Conservation (phyloP, 305 asterid genomes). For the Andrographis paniculata region DNA sequence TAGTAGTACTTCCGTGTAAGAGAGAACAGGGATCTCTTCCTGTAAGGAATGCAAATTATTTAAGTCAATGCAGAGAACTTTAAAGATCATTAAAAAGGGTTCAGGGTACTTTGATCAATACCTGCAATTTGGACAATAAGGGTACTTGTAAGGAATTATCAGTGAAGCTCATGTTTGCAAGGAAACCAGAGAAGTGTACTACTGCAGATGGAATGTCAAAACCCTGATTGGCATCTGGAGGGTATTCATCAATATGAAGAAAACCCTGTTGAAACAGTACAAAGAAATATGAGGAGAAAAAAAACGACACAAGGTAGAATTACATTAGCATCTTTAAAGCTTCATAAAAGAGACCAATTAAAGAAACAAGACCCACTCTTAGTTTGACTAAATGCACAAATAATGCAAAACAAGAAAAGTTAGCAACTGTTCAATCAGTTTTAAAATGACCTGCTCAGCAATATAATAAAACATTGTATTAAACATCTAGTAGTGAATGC, state of each 20-base stretch:
- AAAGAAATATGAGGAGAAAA: constrained; percentile 9
- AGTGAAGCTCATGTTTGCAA: constrained; percentile 44
- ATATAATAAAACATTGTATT: too few relatives aligned
- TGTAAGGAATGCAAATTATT: constrained; percentile 21
- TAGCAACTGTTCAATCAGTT: too few relatives aligned
- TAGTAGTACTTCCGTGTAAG: constrained; percentile 87
- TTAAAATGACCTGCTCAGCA: too few relatives aligned
- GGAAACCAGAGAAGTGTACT: constrained; percentile 50
- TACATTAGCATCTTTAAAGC: constrained; percentile 1
- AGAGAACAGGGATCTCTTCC: constrained; percentile 51
- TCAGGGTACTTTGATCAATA: constrained; percentile 16
- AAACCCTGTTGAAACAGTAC: constrained; percentile 57
- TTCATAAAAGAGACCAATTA: constrained; percentile 2
- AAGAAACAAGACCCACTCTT: constrained; percentile 1
- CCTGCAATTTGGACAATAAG: constrained; percentile 67
- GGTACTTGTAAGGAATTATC: constrained; percentile 43
- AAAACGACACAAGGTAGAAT: neutral
- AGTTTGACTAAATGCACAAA: neutral
- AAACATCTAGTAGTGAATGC: too few relatives aligned
- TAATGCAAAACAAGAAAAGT: too few relatives aligned
- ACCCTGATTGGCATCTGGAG: constrained; percentile 99
- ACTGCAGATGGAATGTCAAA: constrained; percentile 96
- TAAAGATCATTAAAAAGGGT: neutral
- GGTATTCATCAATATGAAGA: constrained; percentile 94
- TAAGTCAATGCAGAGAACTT: constrained; percentile 7